Base-by-base conservation (phyloP, 495 filamentous ascomycete species). In the Wilcoxina mikolae region DNA sequence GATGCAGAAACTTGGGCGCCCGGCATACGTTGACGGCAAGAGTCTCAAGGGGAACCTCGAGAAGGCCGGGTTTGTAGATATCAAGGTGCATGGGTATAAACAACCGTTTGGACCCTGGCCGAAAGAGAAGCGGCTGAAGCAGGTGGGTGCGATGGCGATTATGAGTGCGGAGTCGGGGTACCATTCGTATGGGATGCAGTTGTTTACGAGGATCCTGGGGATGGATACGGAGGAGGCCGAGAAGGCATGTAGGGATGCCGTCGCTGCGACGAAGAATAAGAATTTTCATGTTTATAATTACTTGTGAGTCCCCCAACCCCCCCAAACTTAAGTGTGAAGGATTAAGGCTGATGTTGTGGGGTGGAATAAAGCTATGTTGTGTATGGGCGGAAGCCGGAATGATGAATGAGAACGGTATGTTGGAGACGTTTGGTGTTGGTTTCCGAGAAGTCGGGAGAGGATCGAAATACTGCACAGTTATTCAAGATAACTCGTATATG, bases 201-300 rank as follows among this genome's bases (percentile, higher is more conserved):
- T 57, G 10, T n/a, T 62, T 1, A 60, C 58, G 15, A 11, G 54
- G 3, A 58, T 48, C 20, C 43, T 58, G 24, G 56, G 56, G 11
- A 61, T 53, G 56, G 26, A 9, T 0, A 41, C 20, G 3, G 42
- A 38, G 12, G 56, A 53, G 9, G 53, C 41, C 31, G 9, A 22
- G 41, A 15, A 35, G 11, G n/a, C 59, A 9, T 44, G 27, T 4
- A 2, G 48, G 1, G 48, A 51, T 23, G 53, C 59, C 2, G 33
- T 44, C n/a, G 26, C 25, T 20, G 57, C 46, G 24, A 4, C 26
- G 2, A 7, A 17, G 18, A 29, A 59, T 41, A 35, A 18, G 43
- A 56, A 23, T 39, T 44, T 59, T 10, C 57, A 56, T 29, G 31
- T 22, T 3, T 51, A 55, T 26, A 33, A 56, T 53, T 56, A 49